Evolutionary conservation across 805 yeast species (phyloP).

Genomic region (Yarrowia sp.): DNA sequence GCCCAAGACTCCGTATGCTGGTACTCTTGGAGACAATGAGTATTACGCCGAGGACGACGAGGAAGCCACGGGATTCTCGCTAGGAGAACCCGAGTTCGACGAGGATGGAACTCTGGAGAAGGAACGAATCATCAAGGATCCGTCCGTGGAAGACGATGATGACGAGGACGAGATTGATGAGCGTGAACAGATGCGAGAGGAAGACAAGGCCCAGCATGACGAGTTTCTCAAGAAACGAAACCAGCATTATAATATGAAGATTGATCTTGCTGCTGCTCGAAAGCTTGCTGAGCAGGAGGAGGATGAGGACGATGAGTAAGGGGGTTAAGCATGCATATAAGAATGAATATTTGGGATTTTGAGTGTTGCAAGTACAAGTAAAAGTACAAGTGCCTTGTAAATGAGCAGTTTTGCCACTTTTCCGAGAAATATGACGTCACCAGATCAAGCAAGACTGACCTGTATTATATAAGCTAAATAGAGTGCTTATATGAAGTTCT

Average conservation of each 20-base stretch:
- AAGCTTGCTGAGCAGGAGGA: slow-evolving; percentile 46
- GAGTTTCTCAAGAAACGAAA: slow-evolving; percentile 82
- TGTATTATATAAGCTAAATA: too few relatives aligned
- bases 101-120: slow-evolving; percentile 43
- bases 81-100: slow-evolving; percentile 48
- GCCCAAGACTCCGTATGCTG: slow-evolving; percentile 95
- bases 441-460: too few relatives aligned
- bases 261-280: slow-evolving; percentile 45
- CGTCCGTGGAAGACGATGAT: slow-evolving; percentile 16
- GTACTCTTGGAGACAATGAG: slow-evolving; percentile 77
- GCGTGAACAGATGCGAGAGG: slow-evolving; percentile 46
- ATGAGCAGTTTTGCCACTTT: too few relatives aligned
- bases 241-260: slow-evolving; percentile 69
- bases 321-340: not conserved
- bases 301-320: slow-evolving; percentile 43
- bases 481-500: too few relatives aligned
- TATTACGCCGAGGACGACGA: slow-evolving; percentile 73
- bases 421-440: too few relatives aligned
- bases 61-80: slow-evolving; percentile 50
- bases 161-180: slow-evolving; percentile 43
- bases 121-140: slow-evolving; percentile 43
- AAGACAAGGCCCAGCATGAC: slow-evolving; percentile 51
- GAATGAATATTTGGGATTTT: too few relatives aligned
- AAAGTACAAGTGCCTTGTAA: too few relatives aligned
- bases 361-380: too few relatives aligned